These are phyloP conservation scores for Kurtzmaniella quercitrusa DNA, from an alignment of 1,139 yeast genomes.

Conservation along the genomic window DNA sequence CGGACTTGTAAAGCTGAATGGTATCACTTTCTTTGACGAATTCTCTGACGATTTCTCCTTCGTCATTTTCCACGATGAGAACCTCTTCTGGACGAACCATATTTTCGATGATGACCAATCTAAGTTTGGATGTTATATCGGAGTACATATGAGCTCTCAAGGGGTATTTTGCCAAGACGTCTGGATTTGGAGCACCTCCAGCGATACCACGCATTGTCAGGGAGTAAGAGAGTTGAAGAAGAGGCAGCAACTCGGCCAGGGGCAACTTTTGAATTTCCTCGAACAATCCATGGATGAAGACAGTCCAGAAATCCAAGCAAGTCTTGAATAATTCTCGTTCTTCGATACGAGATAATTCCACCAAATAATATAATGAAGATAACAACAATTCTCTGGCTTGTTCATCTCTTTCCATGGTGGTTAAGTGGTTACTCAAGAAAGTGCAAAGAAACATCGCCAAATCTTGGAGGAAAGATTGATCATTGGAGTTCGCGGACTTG, in stretches of 20 bases:
- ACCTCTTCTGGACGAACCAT: slow-evolving; percentile 99
- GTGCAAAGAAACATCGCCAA: slow-evolving; percentile 90
- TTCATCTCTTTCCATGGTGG: slow-evolving; percentile 64
- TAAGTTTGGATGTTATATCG: slow-evolving; percentile 69
- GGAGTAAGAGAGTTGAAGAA: slow-evolving; percentile 65
- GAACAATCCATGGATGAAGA: slow-evolving; percentile 73
- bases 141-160: slow-evolving; percentile 83
- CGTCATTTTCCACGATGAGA: slow-evolving; percentile 93
- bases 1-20: slow-evolving; percentile 87
- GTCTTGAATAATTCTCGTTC: slow-evolving; percentile 96
- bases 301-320: slow-evolving; percentile 91
- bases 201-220: slow-evolving; percentile 43
- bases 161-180: slow-evolving; percentile 66
- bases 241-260: slow-evolving; percentile 63
- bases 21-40: slow-evolving; percentile 97
- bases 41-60: slow-evolving; percentile 97
- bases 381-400: slow-evolving; percentile 56
- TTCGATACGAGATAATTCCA: slow-evolving; percentile 84
- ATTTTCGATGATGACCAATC: slow-evolving; percentile 89
- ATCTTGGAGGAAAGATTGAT: slow-evolving; percentile 93
- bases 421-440: slow-evolving; percentile 72
- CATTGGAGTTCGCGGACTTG: slow-evolving; percentile 70
- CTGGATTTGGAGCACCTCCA: slow-evolving; percentile 88
- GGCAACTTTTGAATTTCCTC: slow-evolving; percentile 84
- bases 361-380: slow-evolving; percentile 73